phyloP scores from a whole-genome alignment of 768 basidiomycete species.

The Leccinum sublutescens region DNA sequence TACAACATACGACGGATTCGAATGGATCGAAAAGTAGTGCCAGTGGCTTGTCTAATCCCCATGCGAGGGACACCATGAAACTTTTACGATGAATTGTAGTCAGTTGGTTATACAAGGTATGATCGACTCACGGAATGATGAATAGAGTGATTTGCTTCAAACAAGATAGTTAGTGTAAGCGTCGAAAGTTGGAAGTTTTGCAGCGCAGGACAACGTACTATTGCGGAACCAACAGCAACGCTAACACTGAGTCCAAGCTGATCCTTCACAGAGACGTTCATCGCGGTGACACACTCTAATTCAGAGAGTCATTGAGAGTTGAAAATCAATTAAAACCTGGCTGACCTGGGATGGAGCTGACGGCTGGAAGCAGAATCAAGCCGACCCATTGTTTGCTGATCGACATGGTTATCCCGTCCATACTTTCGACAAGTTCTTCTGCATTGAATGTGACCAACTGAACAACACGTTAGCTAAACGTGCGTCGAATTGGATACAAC shows the following conservation, averaged over 20 bases:
- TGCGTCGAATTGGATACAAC: conserved; percentile 21
- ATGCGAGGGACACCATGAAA: conserved; percentile 73
- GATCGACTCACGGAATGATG: conserved; percentile 67
- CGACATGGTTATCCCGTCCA: conserved; percentile 69
- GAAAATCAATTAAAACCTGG: background rate
- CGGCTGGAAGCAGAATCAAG: conserved; percentile 82
- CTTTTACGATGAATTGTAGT: conserved; percentile 31
- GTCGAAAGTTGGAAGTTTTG: background rate
- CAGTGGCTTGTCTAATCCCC: conserved; percentile 78
- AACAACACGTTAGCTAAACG: conserved; percentile 1
- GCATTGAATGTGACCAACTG: conserved; percentile 60
- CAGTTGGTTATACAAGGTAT: background rate
- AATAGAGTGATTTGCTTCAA: conserved; percentile 78
- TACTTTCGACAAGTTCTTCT: conserved; percentile 77
- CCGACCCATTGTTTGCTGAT: conserved; percentile 90
- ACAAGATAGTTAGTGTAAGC: background rate
- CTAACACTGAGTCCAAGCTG: conserved; percentile 82
- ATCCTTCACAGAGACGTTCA: conserved; percentile 85
- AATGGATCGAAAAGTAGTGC: conserved; percentile 87
- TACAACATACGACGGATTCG: conserved; percentile 62
- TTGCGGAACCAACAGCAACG: conserved; percentile 78
- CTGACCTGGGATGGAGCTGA: conserved; percentile 75
- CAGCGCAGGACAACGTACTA: conserved; percentile 43
- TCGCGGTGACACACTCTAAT: conserved; percentile 82
- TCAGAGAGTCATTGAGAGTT: background rate